Conservation (phyloP, 768 basidiomycete genomes). For the Daedaleopsis nitida region DNA sequence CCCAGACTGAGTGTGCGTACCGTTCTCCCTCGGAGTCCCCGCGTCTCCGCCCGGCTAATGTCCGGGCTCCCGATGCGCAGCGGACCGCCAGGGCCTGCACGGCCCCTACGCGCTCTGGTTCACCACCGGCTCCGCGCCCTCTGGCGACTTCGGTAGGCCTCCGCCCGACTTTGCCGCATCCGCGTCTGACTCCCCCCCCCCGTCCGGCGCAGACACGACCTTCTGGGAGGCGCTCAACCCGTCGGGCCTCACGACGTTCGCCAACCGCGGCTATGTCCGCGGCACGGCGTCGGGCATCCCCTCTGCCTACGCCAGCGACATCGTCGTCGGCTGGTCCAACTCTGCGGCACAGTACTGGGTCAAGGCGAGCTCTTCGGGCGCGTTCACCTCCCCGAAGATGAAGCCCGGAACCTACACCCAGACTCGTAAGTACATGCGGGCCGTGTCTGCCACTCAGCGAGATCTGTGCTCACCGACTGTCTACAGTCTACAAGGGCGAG, state of each 20-base stretch:
- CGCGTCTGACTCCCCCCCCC: neutral
- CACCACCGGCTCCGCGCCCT: constrained; percentile 45
- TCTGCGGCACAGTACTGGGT: constrained; percentile 1
- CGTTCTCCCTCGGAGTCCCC: neutral
- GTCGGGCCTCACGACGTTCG: neutral
- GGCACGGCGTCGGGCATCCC: constrained; percentile 47
- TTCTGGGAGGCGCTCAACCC: neutral
- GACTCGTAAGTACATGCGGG: neutral
- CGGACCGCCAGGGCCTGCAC: constrained; percentile 49
- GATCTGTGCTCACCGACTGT: constrained; percentile 1
- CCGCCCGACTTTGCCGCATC: constrained; percentile 39
- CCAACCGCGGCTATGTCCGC: constrained; percentile 43
- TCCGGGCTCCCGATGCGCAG: constrained; percentile 23
- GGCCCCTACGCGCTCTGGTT: constrained; percentile 50
- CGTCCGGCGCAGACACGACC: neutral
- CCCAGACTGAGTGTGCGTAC: constrained; percentile 33
- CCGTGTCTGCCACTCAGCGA: no score
- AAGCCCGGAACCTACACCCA: constrained; percentile 50
- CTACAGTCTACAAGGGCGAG: constrained; percentile 48
- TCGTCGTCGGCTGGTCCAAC: neutral
- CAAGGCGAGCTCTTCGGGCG: constrained; percentile 26
- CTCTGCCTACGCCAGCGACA: constrained; percentile 37
- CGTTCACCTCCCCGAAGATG: constrained; percentile 46
- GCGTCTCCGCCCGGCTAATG: neutral
- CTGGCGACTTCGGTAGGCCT: constrained; percentile 42